Base-by-base conservation (phyloP, 2,329 filamentous ascomycete genomes). In the Lojkania enalia region DNA sequence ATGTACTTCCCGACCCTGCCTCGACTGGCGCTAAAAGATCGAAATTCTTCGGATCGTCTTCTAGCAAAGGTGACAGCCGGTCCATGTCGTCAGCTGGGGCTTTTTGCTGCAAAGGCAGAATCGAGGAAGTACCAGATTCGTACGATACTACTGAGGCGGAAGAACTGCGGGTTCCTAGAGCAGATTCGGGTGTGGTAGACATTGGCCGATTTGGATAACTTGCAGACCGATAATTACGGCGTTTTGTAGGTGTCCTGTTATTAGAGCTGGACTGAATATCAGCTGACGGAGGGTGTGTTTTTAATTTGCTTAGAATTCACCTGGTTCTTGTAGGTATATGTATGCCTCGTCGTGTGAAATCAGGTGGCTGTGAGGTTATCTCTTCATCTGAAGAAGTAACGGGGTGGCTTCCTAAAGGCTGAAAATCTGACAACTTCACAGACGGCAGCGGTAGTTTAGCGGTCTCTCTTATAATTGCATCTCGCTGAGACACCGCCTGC, bases 1-100 rank as follows among this genome's bases (percentile, higher is more conserved):
- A 81, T 27, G 60, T 51, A 14, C 58, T 64, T 21, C 40, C 47
- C 6, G 42, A 44, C 35, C 67, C 42, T 50, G 51, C 33, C 51
- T 68, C 40, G 46, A 61, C 37, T 46, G 75, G 72, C 13, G 72
- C 72, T 4, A 83, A 62, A 1, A 84, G 71, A 52, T 82, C 78
- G 55, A 77, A 81, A 1, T 74, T 79, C 30, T 67, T 65, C 9
- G 78, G 77, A 46, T 81, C 78, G 42, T 81, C 71, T 60, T 80
- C 77, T 2, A 77, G 55, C 3, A 78, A 58, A 6, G 76, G 75
- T 42, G 75, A 73, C 14, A 78, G 63, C 11, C 66, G 63, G 37
- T 76, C 73, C 12, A 59, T 53, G 15, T 75, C 74, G 19, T 77
- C 73, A 2, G 63, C 42, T 1, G 45, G 58, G 2, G 66, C 67